These are phyloP conservation scores for Quercus bicolor DNA, from an alignment of 306 rosid genomes.

Conservation along the genomic window DNA sequence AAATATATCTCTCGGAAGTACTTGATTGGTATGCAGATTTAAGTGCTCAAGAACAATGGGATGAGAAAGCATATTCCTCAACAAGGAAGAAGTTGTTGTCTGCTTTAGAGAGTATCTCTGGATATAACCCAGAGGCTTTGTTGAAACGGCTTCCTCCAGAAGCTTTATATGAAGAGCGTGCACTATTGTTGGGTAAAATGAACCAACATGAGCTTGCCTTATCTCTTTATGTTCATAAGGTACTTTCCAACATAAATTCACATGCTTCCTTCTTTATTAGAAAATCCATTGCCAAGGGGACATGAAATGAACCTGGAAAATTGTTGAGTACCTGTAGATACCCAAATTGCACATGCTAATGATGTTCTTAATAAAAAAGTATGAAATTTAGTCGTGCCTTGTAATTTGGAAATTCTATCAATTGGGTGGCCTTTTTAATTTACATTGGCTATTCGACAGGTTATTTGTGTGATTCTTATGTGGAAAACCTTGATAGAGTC, in stretches of 20 bases:
- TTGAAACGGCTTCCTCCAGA: constrained; percentile 78
- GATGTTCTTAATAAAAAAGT: background rate
- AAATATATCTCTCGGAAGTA: constrained; percentile 87
- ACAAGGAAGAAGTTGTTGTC: constrained; percentile 81
- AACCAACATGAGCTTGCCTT: constrained; percentile 95
- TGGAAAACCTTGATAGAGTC: background rate
- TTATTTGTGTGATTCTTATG: background rate
- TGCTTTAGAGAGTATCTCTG: constrained; percentile 79
- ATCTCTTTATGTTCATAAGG: constrained; percentile 92
- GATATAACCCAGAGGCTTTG: constrained; percentile 83
- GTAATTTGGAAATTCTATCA: background rate
- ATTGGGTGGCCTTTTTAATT: background rate
- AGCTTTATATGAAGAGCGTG: constrained; percentile 95
- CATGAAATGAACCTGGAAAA: background rate
- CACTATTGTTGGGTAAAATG: constrained; percentile 86
- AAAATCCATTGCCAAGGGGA: background rate
- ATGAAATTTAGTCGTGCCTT: background rate
- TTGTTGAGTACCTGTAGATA: background rate
- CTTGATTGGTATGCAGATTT: constrained; percentile 87
- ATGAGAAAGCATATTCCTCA: constrained; percentile 72
- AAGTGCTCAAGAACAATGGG: constrained; percentile 73
- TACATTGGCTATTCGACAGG: background rate
- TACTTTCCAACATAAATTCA: constrained; percentile 12
- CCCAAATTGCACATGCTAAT: background rate
- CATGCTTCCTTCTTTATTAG: background rate